Base-by-base conservation (phyloP, 2,329 filamentous ascomycete species). In the Chlorencoelia australis region DNA sequence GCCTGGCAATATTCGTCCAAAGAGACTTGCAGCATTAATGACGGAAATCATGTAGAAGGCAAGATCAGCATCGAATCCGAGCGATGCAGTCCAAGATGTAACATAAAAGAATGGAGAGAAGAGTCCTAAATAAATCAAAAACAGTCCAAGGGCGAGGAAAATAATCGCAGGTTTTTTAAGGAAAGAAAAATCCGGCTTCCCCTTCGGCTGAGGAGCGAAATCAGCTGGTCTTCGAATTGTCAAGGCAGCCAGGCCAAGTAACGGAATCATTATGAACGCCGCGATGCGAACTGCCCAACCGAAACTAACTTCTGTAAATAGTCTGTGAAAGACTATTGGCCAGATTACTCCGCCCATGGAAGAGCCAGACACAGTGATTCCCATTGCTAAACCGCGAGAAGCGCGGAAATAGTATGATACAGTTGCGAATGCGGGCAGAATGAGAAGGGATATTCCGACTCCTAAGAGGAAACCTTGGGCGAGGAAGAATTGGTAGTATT, bases 11-110 rank as follows among this genome's bases (percentile, higher is more conserved):
- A 38, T 18, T 3, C 35, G 18, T 5, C 24, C 35, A 18, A 38
- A 28, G 1, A 32, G n/a, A 20, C 35, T 37, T 5, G 28, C 35
- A n/a, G 21, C 30, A 19, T 38, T 73, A 21, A 74, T 52, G 17
- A 76, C 64, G 0, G 69, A 50, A 14, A 74, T 50, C 9, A 73
- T 55, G 45, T 74, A 73, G 11, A 57, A 54, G 1, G 68, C 63
- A 4, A 75, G 56, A 4, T 54, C 45, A 2, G 49, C 22, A 39
- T 60, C 58, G 56, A 75, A 67, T 27, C 68, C 68, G 28, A 62
- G 57, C 2, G 53, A 41, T 17, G 61, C 46, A 0, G 66, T 68
- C 33, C 68, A 55, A 1, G 66, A 37, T 26, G 36, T 35, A 3
- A 51, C 51, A 39, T 63, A 74, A 41, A 62, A 65, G 41, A 68